phyloP scores from a whole-genome alignment of 768 basidiomycete species.

The Tulasnella calospora region DNA sequence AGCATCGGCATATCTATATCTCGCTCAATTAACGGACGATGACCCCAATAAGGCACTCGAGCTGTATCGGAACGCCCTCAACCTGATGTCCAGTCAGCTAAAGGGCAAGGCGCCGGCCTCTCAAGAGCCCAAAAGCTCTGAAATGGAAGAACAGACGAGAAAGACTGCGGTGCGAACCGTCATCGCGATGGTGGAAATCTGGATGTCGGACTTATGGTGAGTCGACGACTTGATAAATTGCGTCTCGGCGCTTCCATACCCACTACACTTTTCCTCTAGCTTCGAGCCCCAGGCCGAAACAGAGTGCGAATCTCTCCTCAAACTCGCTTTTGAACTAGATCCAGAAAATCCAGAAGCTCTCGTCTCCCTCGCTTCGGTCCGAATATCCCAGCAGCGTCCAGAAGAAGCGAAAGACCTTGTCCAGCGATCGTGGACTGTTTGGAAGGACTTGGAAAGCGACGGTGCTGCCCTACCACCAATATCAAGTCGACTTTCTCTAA shows the following conservation, averaged over 20 bases:
- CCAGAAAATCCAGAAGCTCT: conserved; percentile 73
- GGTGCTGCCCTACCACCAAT: conserved; percentile 66
- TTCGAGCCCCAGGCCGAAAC: conserved; percentile 76
- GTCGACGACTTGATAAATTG: neutral
- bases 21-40: conserved; percentile 76
- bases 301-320: conserved; percentile 73
- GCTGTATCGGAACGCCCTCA: conserved; percentile 77
- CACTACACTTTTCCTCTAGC: conserved; percentile 40
- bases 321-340: conserved; percentile 66
- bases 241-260: neutral
- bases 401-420: conserved; percentile 73
- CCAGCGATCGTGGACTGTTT: conserved; percentile 59
- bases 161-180: conserved; percentile 55
- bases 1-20: conserved; percentile 79
- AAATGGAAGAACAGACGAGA: conserved; percentile 49
- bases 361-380: conserved; percentile 74
- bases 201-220: conserved; percentile 95
- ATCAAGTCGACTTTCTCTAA: conserved; percentile 63
- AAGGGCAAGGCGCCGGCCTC: conserved; percentile 57
- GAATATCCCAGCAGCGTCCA: conserved; percentile 78
- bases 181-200: conserved; percentile 87
- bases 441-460: conserved; percentile 71
- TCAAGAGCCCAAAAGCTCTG: conserved; percentile 39
- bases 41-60: conserved; percentile 67
- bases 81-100: conserved; percentile 59